phyloP scores from a whole-genome alignment of 768 basidiomycete species.

The Auriscalpium microsporum region DNA sequence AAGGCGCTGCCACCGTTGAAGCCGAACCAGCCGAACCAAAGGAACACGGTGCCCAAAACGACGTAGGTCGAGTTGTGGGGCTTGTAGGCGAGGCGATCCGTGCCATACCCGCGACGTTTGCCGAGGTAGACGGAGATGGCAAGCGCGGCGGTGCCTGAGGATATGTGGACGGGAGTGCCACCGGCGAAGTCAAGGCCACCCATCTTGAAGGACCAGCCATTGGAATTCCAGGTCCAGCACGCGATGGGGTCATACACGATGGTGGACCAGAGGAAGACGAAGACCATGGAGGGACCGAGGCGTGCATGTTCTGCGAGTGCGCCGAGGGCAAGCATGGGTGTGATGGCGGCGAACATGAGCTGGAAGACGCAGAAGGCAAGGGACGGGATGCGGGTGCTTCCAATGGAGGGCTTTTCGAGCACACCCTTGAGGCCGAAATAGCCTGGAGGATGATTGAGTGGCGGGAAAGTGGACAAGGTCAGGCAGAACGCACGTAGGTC shows the following conservation, averaged over 20 bases:
- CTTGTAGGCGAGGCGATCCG: slow-evolving; percentile 83
- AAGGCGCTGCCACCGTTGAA: slow-evolving; percentile 93
- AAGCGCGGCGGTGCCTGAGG: slow-evolving; percentile 84
- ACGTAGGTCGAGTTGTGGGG: slow-evolving; percentile 93
- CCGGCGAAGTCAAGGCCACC: slow-evolving; percentile 92
- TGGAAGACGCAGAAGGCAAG: slow-evolving; percentile 81
- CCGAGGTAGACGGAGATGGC: slow-evolving; percentile 90
- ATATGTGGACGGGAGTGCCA: slow-evolving; percentile 95
- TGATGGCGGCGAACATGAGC: slow-evolving; percentile 85
- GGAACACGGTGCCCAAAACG: slow-evolving; percentile 84
- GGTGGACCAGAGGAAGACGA: slow-evolving; percentile 85
- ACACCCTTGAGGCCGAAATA: slow-evolving; percentile 83
- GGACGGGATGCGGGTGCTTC: slow-evolving; percentile 60
- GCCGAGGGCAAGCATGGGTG: slow-evolving; percentile 86
- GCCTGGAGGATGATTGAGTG: slow-evolving; percentile 30
- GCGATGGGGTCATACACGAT: slow-evolving; percentile 91
- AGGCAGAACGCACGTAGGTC: slow-evolving; percentile 52
- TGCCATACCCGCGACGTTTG: slow-evolving; percentile 85
- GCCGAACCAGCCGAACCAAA: slow-evolving; percentile 96
- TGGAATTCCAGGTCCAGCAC: slow-evolving; percentile 91
- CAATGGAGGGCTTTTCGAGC: slow-evolving; percentile 65
- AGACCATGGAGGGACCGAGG: slow-evolving; percentile 79
- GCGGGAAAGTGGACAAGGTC: background rate
- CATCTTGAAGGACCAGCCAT: slow-evolving; percentile 65
- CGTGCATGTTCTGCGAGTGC: slow-evolving; percentile 87